Evolutionary conservation across 2,329 filamentous ascomycete species (phyloP).

Genomic region (Neofusicoccum sp.): DNA sequence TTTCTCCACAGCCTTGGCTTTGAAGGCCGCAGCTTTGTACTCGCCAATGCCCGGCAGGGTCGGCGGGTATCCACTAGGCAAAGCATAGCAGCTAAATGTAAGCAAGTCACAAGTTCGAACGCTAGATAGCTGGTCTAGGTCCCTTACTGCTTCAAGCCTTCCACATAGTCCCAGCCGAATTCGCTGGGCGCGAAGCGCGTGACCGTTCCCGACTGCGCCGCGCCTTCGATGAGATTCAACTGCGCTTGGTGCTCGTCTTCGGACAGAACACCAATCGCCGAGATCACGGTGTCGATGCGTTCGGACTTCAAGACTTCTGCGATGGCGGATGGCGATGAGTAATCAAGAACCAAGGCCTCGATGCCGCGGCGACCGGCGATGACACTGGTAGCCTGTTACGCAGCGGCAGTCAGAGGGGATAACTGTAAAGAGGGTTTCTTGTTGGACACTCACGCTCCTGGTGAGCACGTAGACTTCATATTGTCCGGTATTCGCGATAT

Average conservation of each 20-base stretch:
- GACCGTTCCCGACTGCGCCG: constrained; percentile 57
- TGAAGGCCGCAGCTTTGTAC: not conserved
- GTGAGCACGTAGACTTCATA: constrained; percentile 27
- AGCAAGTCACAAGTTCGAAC: too few species aligned
- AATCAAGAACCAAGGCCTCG: constrained; percentile 24
- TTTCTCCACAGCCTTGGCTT: not conserved
- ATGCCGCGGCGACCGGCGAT: constrained; percentile 14
- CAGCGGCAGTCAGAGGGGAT: not conserved
- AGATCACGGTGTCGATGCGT: constrained; percentile 19
- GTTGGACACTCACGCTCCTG: constrained; percentile 21
- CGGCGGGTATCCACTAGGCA: not conserved
- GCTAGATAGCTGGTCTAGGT: too few species aligned
- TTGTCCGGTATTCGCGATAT: constrained; percentile 23
- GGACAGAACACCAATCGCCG: not conserved
- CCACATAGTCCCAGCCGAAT: constrained; percentile 50
- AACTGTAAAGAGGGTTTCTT: too few species aligned
- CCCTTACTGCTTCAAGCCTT: not conserved
- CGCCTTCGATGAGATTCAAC: constrained; percentile 32
- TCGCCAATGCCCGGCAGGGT: not conserved
- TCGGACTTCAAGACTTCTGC: constrained; percentile 7
- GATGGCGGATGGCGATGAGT: constrained; percentile 21
- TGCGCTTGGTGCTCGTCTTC: constrained; percentile 20
- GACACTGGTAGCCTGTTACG: not conserved
- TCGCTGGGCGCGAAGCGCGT: constrained; percentile 69
- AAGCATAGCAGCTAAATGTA: too few species aligned